Base-by-base conservation (phyloP, 768 basidiomycete species). In the Pisolithus marmoratus region DNA sequence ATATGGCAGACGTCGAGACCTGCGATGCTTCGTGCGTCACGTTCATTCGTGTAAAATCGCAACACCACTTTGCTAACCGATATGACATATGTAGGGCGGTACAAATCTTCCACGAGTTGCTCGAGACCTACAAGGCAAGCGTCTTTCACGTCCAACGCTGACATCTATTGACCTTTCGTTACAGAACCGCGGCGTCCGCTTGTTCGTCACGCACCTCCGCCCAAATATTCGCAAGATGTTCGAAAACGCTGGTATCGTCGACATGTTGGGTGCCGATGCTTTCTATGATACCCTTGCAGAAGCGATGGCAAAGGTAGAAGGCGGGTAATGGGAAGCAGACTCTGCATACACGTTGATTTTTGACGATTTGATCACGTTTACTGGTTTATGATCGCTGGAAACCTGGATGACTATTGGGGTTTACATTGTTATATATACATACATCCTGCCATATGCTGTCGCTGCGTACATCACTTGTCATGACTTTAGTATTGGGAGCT, bases 1-100 rank as follows among this genome's bases (percentile, higher is more conserved):
- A 98, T 60, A 78, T 97, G 77, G 85, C 87, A 12, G 95, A 98
- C 69, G 87, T 96, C 4, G 90, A 94, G 52, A 80, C 76, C 17
- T 84, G 90, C 54, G 95, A 99, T 65, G 93, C 95, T 8, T 92
- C 90, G 88, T 94, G 62, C 67, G 87, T 72, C 20, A 14, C 29
- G n/a, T 5, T 2, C n/a, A 46, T 37, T 17, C 19, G 26, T 38
- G 8, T 43, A 51, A 22, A n/a, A 12, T 38, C 46, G n/a, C 38
- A n/a, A 5, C 40, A 27, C 14, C 23, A 17, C 26, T 11, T 49
- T 22, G 26, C 20, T 54, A 5, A 68, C 29, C 48, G 22, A 36
- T 47, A 52, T 5, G 4, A 52, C 48, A 24, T 40, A 19, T 31
- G 26, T 60, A 92, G 90, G 26, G 91, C 93, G 26, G 79, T 84